Conservation (phyloP, 345 rosid genomes). For the Passiflora organensis region DNA sequence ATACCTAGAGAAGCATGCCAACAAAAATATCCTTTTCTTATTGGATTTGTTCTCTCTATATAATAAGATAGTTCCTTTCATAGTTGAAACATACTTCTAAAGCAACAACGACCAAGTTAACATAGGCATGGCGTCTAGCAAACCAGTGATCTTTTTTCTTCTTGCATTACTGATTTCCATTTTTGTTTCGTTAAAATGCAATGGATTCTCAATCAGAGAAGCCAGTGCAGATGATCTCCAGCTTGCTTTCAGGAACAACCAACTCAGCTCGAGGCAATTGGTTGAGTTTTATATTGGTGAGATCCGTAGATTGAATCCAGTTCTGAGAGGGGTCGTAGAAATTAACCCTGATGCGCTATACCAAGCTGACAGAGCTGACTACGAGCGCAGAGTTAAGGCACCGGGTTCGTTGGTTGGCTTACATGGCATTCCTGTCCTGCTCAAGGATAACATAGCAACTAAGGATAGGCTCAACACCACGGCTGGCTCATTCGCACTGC, state of each 20-base stretch:
- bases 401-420: conserved; percentile 20
- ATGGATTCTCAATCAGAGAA: conserved; percentile 36
- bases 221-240: conserved; percentile 39
- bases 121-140: conserved; percentile 16
- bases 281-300: conserved; percentile 8
- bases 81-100: too few relatives aligned
- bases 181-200: background rate
- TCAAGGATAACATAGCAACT: conserved; percentile 65
- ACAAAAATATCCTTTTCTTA: background rate
- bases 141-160: background rate
- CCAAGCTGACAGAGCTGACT: conserved; percentile 16
- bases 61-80: too few relatives aligned
- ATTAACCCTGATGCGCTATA: conserved; percentile 3
- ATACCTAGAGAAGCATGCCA: background rate
- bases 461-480: conserved; percentile 64
- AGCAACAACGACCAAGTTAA: too few relatives aligned
- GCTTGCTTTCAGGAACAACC: conserved; percentile 40
- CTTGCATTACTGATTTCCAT: conserved; percentile 13
- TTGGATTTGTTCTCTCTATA: background rate
- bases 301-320: conserved; percentile 26
- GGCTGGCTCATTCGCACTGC: conserved; percentile 63
- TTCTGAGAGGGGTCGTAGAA: conserved; percentile 25
- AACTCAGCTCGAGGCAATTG: conserved; percentile 50
- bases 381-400: conserved; percentile 17
- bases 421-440: conserved; percentile 62